Base-by-base conservation (phyloP, 495 filamentous ascomycete species). In the Pseudoneurospora amorphoporcata region DNA sequence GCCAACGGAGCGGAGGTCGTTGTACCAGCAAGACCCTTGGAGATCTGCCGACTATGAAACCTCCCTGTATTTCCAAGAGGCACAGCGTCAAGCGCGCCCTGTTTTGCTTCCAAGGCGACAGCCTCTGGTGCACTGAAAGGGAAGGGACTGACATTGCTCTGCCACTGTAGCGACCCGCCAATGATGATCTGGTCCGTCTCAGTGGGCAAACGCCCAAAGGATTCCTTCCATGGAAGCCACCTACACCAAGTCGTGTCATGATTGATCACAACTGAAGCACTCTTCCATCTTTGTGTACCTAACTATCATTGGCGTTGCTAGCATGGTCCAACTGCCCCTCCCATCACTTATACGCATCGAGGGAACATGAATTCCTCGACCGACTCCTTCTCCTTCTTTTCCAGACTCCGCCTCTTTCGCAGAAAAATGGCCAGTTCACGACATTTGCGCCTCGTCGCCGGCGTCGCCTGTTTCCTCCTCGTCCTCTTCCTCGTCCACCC, bases 401-500 rank as follows among this genome's bases (percentile, higher is more conserved):
- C 47, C 47, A 29, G 47, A 58, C 47, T 58, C 12, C 47, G 47
- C 3, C 47, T 58, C 19, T 58, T 58, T 58, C 47, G 47, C 47
- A 29, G 47, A 9, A 58, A 58, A 58, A 58, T 58, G 47, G 47
- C 19, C 47, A 58, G 19, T 14, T 58, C 47, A 2, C 76, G 77
- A 35, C 74, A 74, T 19, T 69, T 37, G 40, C 74, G 77, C 41
- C 43, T 76, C 72, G 47, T 71, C 29, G 19, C 68, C 19, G 53
- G 73, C 16, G 53, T 72, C 10, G 69, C 70, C 17, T 38, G 76
- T 32, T 75, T 75, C 69, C 37, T 75, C 69, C 29, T 76, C 32
- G 16, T 69, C 38, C 29, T 73, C 14, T 29, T 73, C 10, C 65
- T 77, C 9, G 73, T 76, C 10, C 73, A 65, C 37, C 72, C 74